Base-by-base conservation (phyloP, 2,329 filamentous ascomycete genomes). In the Achaetomium macrosporum region DNA sequence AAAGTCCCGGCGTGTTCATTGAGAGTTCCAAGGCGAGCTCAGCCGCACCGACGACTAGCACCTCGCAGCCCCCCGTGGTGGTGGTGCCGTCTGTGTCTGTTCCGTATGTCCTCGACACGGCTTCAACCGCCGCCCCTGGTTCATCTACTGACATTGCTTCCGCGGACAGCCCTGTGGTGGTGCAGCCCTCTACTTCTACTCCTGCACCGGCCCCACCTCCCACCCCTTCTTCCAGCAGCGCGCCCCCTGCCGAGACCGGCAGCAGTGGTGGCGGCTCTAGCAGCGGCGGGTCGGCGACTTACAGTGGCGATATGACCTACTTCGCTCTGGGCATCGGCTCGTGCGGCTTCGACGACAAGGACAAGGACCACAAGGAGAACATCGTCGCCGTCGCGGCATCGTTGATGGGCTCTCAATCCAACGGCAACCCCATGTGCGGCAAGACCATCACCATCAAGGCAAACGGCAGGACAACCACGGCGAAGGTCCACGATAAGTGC, bases 401-500 rank as follows among this genome's bases (percentile, higher is more conserved):
- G 5, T 71, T 88, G 64, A 89, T 91, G 82, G 83, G 81, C 55
- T 57, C 65, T 0, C 64, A 67, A 50, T 84, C 83, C 63, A 89
- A 88, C 73, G 73, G 68, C 61, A 88, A 90, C 75, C 77, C 81
- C 44, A 78, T 82, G 67, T 93, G 89, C 69, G 83, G 82, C 66
- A 78, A 82, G 72, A 81, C 71, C 45, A 78, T 91, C 64, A 83
- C 77, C 59, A 81, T 90, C 71, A 71, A 63, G 39, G 74, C 73
- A 65, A 74, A 77, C 46, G 86, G 86, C 67, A 78, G 79, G 67
- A 76, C 75, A 2, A 66, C 73, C 61, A 73, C 68, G 2, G 87
- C 82, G 56, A 77, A 62, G 3, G 80, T 91, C 56, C 78, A 77
- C 48, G 88, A 93, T 74, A 89, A 88, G 73, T 93, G 88, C 76